Percentiles rank a stretch among this genome's conserved stretches.
These are phyloP conservation scores for Mrakiaceae sp. DNA, from an alignment of 1,284 basidiomycete genomes.

Conservation along the genomic window DNA sequence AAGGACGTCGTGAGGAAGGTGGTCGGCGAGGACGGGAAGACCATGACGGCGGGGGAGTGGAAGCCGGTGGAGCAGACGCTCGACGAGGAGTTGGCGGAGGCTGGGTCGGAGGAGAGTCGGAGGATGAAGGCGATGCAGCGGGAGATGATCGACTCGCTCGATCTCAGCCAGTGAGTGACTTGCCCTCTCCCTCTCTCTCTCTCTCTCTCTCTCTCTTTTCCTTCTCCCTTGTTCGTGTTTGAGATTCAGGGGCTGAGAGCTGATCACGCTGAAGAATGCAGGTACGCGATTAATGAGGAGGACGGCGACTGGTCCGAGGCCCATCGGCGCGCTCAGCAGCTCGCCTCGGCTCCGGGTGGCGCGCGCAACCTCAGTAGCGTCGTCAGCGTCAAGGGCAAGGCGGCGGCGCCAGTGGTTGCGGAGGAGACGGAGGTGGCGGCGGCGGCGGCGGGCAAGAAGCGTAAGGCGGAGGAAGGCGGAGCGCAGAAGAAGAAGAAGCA, in stretches of 20 bases:
- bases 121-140: constrained; percentile 44
- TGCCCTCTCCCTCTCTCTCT: neutral
- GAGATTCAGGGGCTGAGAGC: neutral
- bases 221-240: neutral
- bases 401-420: constrained; percentile 20
- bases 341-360: constrained; percentile 37
- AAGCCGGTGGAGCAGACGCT: constrained; percentile 44
- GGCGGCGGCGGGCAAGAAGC: constrained; percentile 42
- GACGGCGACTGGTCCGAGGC: constrained; percentile 61
- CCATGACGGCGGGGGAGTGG: constrained; percentile 29
- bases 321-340: constrained; percentile 50
- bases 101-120: constrained; percentile 43
- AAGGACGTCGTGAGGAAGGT: constrained; percentile 24
- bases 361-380: constrained; percentile 49
- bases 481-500: constrained; percentile 42
- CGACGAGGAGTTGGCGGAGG: constrained; percentile 52
- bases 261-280: constrained; percentile 28
- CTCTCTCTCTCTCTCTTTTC: neutral
- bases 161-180: constrained; percentile 66
- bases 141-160: constrained; percentile 71
- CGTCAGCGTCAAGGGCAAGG: constrained; percentile 58
- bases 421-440: constrained; percentile 13
- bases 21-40: constrained; percentile 9
- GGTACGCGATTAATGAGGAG: constrained; percentile 64
- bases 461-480: constrained; percentile 45